Evolutionary conservation across 306 rosid species (phyloP).

Genomic region (Echinosophora koreensis): DNA sequence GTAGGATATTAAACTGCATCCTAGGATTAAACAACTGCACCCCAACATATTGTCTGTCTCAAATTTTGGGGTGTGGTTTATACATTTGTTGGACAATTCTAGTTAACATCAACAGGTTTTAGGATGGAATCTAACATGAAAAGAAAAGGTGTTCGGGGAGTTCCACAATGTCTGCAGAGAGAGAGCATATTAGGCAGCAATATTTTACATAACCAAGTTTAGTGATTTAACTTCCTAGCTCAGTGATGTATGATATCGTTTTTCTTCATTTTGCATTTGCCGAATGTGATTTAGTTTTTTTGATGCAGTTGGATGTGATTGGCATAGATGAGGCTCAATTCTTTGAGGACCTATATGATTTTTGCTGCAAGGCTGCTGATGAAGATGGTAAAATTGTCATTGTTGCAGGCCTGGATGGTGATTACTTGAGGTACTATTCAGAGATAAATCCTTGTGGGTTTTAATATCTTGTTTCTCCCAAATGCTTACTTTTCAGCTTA

Average conservation of each 20-base stretch:
- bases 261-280: neutral
- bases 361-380: conserved; percentile 87
- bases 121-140: no score
- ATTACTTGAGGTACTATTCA: conserved; percentile 70
- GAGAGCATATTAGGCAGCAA: no score
- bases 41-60: no score
- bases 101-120: no score
- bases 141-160: no score
- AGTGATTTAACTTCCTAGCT: neutral
- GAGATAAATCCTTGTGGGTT: neutral
- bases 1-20: no score
- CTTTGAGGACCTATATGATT: conserved; percentile 84
- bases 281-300: neutral
- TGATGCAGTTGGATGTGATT: conserved; percentile 77
- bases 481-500: neutral
- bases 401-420: conserved; percentile 92
- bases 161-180: no score
- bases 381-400: conserved; percentile 82
- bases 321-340: conserved; percentile 97
- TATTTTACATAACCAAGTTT: neutral
- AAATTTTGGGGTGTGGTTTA: no score
- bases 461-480: neutral
- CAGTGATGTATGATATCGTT: neutral
- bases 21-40: no score
- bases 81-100: no score